A percentile compares a stretch with the other conserved stretches of the same genome.
Conservation (phyloP, 768 basidiomycete genomes). For the Lactarius hengduanensis region DNA sequence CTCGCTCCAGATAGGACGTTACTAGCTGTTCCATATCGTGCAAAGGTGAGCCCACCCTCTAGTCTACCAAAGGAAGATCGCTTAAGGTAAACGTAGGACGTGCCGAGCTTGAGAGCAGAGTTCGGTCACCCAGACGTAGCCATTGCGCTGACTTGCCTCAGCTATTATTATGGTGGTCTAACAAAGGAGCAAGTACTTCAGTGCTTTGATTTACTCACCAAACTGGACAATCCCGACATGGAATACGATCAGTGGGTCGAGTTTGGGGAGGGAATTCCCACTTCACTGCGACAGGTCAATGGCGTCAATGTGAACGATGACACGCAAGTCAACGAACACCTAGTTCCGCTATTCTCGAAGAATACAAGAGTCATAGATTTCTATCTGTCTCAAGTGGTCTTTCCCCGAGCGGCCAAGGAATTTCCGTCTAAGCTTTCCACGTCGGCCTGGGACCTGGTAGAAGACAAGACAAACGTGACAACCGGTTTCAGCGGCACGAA, state of each 20-base stretch:
- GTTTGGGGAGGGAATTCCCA: conserved; percentile 32
- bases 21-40: conserved; percentile 52
- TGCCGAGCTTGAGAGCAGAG: conserved; percentile 46
- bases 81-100: conserved; percentile 36
- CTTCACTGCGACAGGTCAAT: conserved; percentile 33
- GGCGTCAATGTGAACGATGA: conserved; percentile 46
- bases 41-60: conserved; percentile 32
- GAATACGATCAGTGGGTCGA: conserved; percentile 45
- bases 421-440: conserved; percentile 48
- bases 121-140: conserved; percentile 55
- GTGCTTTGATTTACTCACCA: conserved; percentile 41
- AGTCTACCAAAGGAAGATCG: not conserved
- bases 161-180: conserved; percentile 51
- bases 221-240: conserved; percentile 41
- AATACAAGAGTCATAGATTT: conserved; percentile 46
- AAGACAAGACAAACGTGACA: conserved; percentile 37
- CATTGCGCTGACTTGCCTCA: conserved; percentile 46
- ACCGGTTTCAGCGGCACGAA: conserved; percentile 61
- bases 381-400: conserved; percentile 46
- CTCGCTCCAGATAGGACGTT: conserved; percentile 42
- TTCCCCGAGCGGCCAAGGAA: conserved; percentile 50
- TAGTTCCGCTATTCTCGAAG: conserved; percentile 38
- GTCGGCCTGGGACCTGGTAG: conserved; percentile 54
- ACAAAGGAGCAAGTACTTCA: conserved; percentile 38
- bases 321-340: conserved; percentile 31